Percentiles rank a stretch among this genome's conserved stretches.
Conservation (phyloP, 192 early-diverging fungal species). For the Coemansia sp. region DNA sequence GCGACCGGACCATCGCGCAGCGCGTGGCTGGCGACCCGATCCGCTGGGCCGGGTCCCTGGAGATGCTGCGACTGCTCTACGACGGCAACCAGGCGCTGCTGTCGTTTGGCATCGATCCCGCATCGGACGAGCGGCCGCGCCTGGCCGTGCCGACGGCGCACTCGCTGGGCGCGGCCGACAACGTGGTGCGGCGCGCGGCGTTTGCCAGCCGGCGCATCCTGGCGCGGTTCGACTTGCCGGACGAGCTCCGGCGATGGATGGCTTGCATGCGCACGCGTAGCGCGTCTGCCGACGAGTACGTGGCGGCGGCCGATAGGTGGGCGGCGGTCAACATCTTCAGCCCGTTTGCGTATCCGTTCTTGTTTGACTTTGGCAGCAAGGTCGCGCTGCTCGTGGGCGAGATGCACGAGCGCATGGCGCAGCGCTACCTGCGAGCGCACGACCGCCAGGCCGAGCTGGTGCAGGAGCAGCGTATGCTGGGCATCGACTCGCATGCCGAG, state of each 20-base stretch:
- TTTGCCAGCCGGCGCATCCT: slow-evolving; percentile 14
- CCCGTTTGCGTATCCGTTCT: slow-evolving; percentile 39
- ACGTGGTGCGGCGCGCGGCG: not conserved
- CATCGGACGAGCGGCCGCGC: not conserved
- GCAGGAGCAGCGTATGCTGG: slow-evolving; percentile 36
- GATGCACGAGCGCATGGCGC: slow-evolving; percentile 29
- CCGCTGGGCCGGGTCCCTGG: slow-evolving; percentile 30
- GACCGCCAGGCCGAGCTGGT: slow-evolving; percentile 38
- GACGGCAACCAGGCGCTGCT: slow-evolving; percentile 17
- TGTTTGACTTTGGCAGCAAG: slow-evolving; percentile 24
- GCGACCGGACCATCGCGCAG: slow-evolving; percentile 16
- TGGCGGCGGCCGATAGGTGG: slow-evolving; percentile 1
- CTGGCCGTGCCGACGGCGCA: not conserved
- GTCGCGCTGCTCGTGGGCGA: slow-evolving; percentile 17
- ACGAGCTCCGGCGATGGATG: slow-evolving; percentile 34
- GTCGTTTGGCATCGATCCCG: not conserved
- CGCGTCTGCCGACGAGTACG: not conserved
- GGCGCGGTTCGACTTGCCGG: slow-evolving; percentile 23
- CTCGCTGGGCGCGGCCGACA: not conserved
- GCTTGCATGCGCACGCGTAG: slow-evolving; percentile 12
- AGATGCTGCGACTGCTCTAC: slow-evolving; percentile 35
- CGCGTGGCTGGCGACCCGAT: slow-evolving; percentile 20
- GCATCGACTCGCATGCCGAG: slow-evolving; percentile 37
- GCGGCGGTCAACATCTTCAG: slow-evolving; percentile 24
- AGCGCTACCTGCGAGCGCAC: slow-evolving; percentile 33